Evolutionary conservation across 768 basidiomycete species (phyloP), one percentile per base, ranked within the genome.

Genomic region (Pleurotus djamor): DNA sequence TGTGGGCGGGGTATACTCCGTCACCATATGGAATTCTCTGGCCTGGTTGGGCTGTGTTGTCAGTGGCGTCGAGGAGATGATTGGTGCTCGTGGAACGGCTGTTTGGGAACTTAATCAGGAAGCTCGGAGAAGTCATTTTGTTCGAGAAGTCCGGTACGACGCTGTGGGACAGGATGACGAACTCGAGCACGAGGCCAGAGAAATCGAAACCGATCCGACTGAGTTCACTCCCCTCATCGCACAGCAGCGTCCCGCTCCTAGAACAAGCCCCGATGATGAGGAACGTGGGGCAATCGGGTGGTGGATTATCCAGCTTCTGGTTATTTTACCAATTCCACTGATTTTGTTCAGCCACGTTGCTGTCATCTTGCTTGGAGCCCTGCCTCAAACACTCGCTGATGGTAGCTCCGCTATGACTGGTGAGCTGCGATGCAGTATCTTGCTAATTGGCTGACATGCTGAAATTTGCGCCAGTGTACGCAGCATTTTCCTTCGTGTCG

Each of bases 241-340:
- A 8, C 64, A 50, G 32, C 4, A 47, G 21, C 49, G 51, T 60
- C 44, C 8, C 12, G 38, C 21, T 35, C 37, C 38, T 45, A 45
- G 7, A 12, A 52, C n/a, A 37, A 48, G 47, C 36, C 34, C 41
- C 28, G 32, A 38, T n/a, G 55, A 56, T 36, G 65, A 65, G 34
- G 69, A 70, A 57, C 64, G 59, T 43, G 69, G 71, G 32, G 67
- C 67, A 17, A 64, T 72, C 36, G 72, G 71, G 35, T 76, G 74
- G 71, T 91, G 89, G 88, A 79, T 86, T 44, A 61, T 80, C 43
- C 86, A 90, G 66, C 66, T 87, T 43, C 50, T 88, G 4, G 60
- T 87, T 4, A 74, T 80, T 0, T 76, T 89, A 2, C 82, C 84
- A 4, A 50, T 83, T 0, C 83, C 85, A 0, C 74, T 82, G 2